These are phyloP conservation scores for Naegleria fowleri DNA, from an alignment of 208 protist species.

Conservation along the genomic window DNA sequence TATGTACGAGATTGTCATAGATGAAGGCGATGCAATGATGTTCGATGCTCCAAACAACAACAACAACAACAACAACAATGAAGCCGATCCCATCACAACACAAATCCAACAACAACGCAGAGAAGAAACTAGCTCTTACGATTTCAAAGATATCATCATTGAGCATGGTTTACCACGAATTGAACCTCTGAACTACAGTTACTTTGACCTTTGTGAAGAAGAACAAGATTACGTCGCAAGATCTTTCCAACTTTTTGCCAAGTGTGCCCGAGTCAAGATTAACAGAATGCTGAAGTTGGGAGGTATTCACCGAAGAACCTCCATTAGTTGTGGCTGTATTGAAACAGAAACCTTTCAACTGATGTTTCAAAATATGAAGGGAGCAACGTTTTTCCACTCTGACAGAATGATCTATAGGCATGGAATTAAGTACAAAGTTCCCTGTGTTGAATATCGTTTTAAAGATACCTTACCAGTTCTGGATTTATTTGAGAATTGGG, in stretches of 20 bases:
- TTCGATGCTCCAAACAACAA: neutral
- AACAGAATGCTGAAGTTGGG: neutral
- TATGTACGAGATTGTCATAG: neutral
- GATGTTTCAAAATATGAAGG: neutral
- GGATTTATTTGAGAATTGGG: neutral
- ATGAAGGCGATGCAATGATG: neutral
- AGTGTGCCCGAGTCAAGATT: neutral
- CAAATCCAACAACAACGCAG: neutral
- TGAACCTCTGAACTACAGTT: neutral
- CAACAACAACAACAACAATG: neutral
- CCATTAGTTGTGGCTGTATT: neutral
- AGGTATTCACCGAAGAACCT: neutral
- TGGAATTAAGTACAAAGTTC: neutral
- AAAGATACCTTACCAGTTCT: neutral
- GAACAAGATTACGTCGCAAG: neutral
- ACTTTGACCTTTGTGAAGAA: neutral
- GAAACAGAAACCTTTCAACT: neutral
- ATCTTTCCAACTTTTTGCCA: neutral
- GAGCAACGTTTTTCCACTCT: neutral
- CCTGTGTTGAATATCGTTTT: neutral
- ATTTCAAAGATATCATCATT: conserved; percentile 4
- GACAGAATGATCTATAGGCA: neutral
- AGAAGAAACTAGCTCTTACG: neutral
- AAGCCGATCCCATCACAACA: neutral
- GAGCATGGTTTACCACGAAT: neutral